Percentiles rank a stretch among this genome's conserved stretches.
phyloP scores from a whole-genome alignment of 805 yeast genomes.

The Yamadazyma olivae region DNA sequence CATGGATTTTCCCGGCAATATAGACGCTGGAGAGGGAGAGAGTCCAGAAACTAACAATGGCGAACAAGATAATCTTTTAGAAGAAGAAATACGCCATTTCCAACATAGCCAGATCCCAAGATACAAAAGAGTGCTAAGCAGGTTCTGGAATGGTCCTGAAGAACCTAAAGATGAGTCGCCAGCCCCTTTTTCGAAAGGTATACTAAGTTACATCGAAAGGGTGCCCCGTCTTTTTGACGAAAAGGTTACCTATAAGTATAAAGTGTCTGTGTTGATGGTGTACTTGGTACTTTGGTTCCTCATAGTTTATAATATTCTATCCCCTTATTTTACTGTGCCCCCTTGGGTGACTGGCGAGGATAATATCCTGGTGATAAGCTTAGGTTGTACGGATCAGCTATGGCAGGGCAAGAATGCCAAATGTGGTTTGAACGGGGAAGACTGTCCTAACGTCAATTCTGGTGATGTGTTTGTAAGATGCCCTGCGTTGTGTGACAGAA shows the following conservation, averaged over 20 bases:
- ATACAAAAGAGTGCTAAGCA: conserved; percentile 1
- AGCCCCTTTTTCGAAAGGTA: conserved; percentile 18
- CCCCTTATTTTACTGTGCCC: conserved; percentile 44
- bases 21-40: too few relatives aligned
- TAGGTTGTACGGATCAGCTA: conserved; percentile 50
- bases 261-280: conserved; percentile 26
- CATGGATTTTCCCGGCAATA: too few relatives aligned
- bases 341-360: conserved; percentile 26
- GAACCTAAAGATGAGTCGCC: conserved; percentile 49
- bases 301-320: conserved; percentile 31
- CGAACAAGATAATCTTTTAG: too few relatives aligned
- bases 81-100: too few relatives aligned
- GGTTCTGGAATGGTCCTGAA: conserved; percentile 57
- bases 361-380: conserved; percentile 19
- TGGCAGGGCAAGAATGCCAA: conserved; percentile 76
- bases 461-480: conserved; percentile 64
- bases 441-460: conserved; percentile 46
- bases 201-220: conserved; percentile 8
- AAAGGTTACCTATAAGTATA: too few relatives aligned
- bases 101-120: too few relatives aligned
- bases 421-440: conserved; percentile 71
- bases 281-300: conserved; percentile 48
- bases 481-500: conserved; percentile 82
- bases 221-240: too few relatives aligned
- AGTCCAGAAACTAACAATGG: too few relatives aligned